Evolutionary conservation across 805 yeast genomes (phyloP).

Genomic region (Ogataea paradorogensis): DNA sequence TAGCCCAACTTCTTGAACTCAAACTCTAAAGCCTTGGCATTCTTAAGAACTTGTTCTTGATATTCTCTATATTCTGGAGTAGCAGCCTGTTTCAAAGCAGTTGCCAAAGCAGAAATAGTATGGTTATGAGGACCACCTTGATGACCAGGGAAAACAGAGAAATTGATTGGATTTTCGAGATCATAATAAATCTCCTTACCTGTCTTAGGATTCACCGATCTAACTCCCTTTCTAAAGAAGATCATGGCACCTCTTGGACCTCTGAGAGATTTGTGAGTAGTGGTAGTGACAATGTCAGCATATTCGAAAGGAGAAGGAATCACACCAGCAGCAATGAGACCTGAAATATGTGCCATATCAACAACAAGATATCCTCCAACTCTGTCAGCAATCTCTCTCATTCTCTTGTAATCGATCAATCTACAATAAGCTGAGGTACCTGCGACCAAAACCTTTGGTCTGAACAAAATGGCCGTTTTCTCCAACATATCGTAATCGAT

Average conservation of each 20-base stretch:
- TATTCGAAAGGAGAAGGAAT: conserved; percentile 95
- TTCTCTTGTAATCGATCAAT: conserved; percentile 91
- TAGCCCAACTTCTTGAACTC: conserved; percentile 72
- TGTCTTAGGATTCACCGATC: conserved; percentile 80
- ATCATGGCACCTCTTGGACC: conserved; percentile 99
- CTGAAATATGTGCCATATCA: conserved; percentile 99
- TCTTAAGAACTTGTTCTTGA: conserved; percentile 82
- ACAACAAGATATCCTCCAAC: conserved; percentile 95
- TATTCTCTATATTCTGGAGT: conserved; percentile 88
- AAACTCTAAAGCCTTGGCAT: conserved; percentile 79
- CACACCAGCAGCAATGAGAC: conserved; percentile 92
- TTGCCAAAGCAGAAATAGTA: conserved; percentile 96
- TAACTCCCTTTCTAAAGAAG: conserved; percentile 94
- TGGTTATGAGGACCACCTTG: conserved; percentile 99
- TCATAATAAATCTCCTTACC: conserved; percentile 91
- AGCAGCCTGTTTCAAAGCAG: conserved; percentile 91
- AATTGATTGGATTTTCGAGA: conserved; percentile 91
- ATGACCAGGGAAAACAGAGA: conserved; percentile 99
- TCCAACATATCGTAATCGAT: conserved; percentile 96
- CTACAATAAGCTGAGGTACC: conserved; percentile 99
- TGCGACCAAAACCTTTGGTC: conserved; percentile 96
- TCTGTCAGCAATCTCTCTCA: conserved; percentile 94
- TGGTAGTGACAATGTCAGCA: conserved; percentile 97
- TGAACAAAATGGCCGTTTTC: conserved; percentile 82
- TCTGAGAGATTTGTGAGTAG: conserved; percentile 97